Evolutionary conservation across 2,329 filamentous ascomycete species (phyloP).

Genomic region (Colletotrichum tropicale): DNA sequence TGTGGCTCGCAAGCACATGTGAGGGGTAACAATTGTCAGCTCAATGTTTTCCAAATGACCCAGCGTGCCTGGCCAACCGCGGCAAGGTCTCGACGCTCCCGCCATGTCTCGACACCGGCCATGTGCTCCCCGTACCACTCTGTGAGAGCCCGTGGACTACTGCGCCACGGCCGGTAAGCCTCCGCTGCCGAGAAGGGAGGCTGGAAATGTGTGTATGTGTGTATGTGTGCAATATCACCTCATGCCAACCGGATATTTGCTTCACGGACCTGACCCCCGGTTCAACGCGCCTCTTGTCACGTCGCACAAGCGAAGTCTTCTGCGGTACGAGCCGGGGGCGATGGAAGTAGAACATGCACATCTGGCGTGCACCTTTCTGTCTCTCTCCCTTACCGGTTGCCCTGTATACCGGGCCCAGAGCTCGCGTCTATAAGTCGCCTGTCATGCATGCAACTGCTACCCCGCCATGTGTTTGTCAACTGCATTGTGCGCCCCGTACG

Average conservation of each 20-base stretch:
- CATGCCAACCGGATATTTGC: constrained; percentile 3
- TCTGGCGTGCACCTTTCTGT: not conserved
- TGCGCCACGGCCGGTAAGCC: not conserved
- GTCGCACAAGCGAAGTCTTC: not conserved
- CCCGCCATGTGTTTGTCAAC: not conserved
- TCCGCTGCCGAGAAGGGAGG: not conserved
- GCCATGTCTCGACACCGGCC: not conserved
- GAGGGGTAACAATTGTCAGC: not conserved
- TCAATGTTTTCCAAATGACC: not conserved
- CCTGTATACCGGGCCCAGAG: constrained; percentile 4
- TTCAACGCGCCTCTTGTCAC: not conserved
- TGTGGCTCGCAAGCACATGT: not conserved
- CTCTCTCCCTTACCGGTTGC: not conserved
- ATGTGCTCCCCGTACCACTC: not conserved
- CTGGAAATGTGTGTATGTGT: not conserved
- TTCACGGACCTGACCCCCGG: not conserved
- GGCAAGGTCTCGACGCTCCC: not conserved
- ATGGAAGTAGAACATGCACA: not conserved
- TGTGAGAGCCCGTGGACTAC: not conserved
- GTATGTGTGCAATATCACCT: not conserved
- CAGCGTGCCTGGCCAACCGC: not conserved
- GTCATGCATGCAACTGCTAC: not conserved
- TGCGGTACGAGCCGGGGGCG: not conserved
- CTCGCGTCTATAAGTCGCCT: not conserved
- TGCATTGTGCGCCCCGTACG: not conserved